Evolutionary conservation across 306 rosid species (phyloP).

Genomic region (Luffa acutangula): DNA sequence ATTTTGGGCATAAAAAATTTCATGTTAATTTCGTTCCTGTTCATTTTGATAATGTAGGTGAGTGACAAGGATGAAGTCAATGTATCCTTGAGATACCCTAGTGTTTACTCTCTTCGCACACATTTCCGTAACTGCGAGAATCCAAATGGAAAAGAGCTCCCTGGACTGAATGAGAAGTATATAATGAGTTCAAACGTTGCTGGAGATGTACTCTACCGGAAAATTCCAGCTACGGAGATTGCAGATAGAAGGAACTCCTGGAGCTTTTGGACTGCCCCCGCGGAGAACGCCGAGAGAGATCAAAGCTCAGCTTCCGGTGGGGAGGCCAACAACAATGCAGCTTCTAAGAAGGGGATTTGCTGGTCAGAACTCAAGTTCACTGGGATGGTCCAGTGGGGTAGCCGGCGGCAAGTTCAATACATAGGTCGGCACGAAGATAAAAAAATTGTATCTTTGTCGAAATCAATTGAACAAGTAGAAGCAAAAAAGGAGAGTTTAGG

Average conservation of each 20-base stretch:
- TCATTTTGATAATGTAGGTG: conserved; percentile 31
- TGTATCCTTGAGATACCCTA: conserved; percentile 61
- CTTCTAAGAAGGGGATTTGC: conserved; percentile 49
- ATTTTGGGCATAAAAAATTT: neutral
- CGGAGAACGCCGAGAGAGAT: conserved; percentile 7
- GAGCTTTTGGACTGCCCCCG: conserved; percentile 51
- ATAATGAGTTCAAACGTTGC: conserved; percentile 43
- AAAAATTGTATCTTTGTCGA: conserved; percentile 22
- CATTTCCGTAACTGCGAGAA: conserved; percentile 30
- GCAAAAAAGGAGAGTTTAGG: conserved; percentile 19
- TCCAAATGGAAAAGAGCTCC: conserved; percentile 34
- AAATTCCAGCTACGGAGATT: conserved; percentile 35
- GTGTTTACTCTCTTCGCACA: conserved; percentile 47
- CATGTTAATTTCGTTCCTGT: neutral
- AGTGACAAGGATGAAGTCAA: conserved; percentile 30
- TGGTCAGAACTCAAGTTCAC: conserved; percentile 47
- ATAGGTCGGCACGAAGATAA: conserved; percentile 35
- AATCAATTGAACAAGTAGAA: conserved; percentile 14
- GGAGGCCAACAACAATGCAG: conserved; percentile 1
- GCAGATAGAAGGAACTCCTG: conserved; percentile 33
- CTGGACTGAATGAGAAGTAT: conserved; percentile 54
- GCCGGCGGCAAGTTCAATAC: conserved; percentile 52
- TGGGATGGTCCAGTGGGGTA: conserved; percentile 79
- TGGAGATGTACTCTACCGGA: conserved; percentile 33
- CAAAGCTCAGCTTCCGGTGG: conserved; percentile 19